Evolutionary conservation across 2,329 filamentous ascomycete genomes (phyloP), one percentile per base, ranked within the genome.

Genomic region (Fragosphaeria purpurea): DNA sequence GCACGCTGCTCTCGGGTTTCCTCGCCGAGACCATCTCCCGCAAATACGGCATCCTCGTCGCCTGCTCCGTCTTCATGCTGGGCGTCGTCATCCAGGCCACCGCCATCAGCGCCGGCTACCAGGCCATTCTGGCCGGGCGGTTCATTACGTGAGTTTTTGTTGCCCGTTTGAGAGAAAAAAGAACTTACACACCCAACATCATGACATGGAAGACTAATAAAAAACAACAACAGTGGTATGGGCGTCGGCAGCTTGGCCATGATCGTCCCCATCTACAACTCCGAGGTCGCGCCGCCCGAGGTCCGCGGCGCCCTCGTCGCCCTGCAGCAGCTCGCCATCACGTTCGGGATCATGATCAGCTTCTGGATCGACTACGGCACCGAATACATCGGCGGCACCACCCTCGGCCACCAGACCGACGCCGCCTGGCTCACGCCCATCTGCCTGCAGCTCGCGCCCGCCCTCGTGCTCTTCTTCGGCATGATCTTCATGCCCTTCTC

Each of bases 401-500:
- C 48, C 0, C 53, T 64, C 59, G 70, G 64, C 1, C 58, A 57
- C 1, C 82, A 90, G 64, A 73, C 72, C 10, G 75, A 88, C 56
- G 79, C 80, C 0, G 82, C 86, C 0, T 93, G 86, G 86, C 73
- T 87, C 0, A 67, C 86, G 0, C 86, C 86, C 0, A 79, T 88
- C 47, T 82, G 78, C 56, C 70, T 90, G 0, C 86, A 91, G 59
- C 71, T 89, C 4, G 71, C 74, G 0, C 85, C 85, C 0, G 85
- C 83, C 1, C 58, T 82, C 2, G 58, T 88, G 4, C 75, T 91
- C 1, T 78, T 83, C 33, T 58, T 75, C 9, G 85, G 86, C 39
- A 89, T 89, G 76, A 60, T 85, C 9, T 87, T 86, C 67, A 87
- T 90, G 84, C 86, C 86, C 0, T 88, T 85, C 66, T 85, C 79